These are phyloP conservation scores for Mantamonas sphyraenae DNA, from an alignment of 78 protist genomes.

Conservation along the genomic window DNA sequence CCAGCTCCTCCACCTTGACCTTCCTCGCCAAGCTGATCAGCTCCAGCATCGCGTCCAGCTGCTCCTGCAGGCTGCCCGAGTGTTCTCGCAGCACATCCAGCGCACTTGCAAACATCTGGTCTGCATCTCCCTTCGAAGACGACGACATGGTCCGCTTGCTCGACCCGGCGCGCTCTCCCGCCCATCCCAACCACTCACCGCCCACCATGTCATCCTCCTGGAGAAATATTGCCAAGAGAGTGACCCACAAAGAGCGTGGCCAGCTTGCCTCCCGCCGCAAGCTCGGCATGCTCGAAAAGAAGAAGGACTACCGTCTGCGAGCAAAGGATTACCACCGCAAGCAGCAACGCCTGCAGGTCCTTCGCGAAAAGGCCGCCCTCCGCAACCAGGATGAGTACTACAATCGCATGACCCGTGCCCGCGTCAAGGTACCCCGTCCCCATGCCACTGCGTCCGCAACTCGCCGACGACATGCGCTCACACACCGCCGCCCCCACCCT, in stretches of 20 bases:
- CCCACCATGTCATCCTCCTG: not conserved
- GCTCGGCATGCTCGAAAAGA: slow-evolving; percentile 1
- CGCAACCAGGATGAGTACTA: not conserved
- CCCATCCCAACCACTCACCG: not conserved
- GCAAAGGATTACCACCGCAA: not conserved
- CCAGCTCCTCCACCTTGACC: no score
- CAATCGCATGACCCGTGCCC: not conserved
- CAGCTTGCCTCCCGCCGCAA: not conserved
- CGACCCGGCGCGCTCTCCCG: no score
- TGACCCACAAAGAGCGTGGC: not conserved
- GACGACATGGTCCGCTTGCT: no score
- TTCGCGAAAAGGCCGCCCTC: not conserved
- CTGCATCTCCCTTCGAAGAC: no score
- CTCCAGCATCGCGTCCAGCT: no score
- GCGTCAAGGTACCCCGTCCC: not conserved
- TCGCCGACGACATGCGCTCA: not conserved
- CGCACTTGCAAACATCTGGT: no score
- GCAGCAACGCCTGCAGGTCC: not conserved
- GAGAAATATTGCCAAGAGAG: not conserved
- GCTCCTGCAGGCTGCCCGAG: no score
- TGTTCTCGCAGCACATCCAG: not conserved
- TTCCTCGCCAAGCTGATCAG: not conserved
- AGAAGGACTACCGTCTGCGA: not conserved
- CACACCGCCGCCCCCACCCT: not conserved
- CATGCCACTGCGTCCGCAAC: not conserved